Conservation (phyloP, 2,329 filamentous ascomycete species). For the Dactylellina cionopaga region DNA sequence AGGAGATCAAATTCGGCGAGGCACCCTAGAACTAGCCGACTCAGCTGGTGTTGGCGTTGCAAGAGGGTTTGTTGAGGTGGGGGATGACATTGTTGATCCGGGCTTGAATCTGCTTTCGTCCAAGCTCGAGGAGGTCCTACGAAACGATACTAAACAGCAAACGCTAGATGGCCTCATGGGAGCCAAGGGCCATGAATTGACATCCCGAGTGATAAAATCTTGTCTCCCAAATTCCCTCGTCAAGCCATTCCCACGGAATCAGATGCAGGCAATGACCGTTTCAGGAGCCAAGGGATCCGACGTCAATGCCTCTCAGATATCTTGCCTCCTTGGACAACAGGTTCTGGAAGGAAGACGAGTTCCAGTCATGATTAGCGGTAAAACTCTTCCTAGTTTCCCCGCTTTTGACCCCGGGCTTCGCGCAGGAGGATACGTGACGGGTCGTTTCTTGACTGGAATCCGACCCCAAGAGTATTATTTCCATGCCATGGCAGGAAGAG, state of each 20-base stretch:
- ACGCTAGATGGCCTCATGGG: slow-evolving; percentile 91
- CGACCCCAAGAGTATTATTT: slow-evolving; percentile 98
- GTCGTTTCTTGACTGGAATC: slow-evolving; percentile 97
- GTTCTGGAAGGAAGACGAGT: slow-evolving; percentile 94
- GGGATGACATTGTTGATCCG: slow-evolving; percentile 68
- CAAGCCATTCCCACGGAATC: slow-evolving; percentile 94
- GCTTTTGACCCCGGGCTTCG: slow-evolving; percentile 88
- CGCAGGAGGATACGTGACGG: slow-evolving; percentile 91
- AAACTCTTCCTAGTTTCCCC: slow-evolving; percentile 91
- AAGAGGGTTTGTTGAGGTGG: slow-evolving; percentile 85
- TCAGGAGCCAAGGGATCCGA: slow-evolving; percentile 92
- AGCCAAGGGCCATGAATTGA: slow-evolving; percentile 73
- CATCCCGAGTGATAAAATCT: slow-evolving; percentile 77
- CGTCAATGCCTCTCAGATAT: slow-evolving; percentile 97
- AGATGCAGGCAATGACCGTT: slow-evolving; percentile 99
- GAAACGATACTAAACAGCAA: slow-evolving; percentile 89
- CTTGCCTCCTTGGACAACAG: slow-evolving; percentile 95
- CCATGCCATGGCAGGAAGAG: slow-evolving; percentile 98
- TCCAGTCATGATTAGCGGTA: slow-evolving; percentile 96
- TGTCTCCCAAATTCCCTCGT: slow-evolving; percentile 84
- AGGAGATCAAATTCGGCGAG: slow-evolving; percentile 76
- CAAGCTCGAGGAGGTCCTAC: slow-evolving; percentile 86
- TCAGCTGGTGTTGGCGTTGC: slow-evolving; percentile 81
- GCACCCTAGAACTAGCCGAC: slow-evolving; percentile 74
- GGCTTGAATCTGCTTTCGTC: slow-evolving; percentile 76